These are phyloP conservation scores for Aphanoascus verrucosus DNA, from an alignment of 2,329 filamentous ascomycete species.

Conservation along the genomic window DNA sequence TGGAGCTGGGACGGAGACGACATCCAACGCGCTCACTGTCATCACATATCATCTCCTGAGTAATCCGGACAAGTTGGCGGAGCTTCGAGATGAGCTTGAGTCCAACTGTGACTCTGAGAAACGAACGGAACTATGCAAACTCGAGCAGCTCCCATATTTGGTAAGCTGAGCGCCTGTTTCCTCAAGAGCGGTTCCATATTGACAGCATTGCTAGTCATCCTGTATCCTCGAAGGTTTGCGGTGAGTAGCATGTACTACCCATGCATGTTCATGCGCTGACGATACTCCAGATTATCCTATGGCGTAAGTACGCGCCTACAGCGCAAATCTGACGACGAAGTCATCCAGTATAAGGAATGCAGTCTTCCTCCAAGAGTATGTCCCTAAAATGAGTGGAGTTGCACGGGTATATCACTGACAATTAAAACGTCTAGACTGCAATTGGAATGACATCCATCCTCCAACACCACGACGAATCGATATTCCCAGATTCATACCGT, in stretches of 20 bases:
- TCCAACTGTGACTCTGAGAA: neutral
- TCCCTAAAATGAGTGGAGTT: neutral
- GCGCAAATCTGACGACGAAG: constrained; percentile 14
- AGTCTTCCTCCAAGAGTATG: constrained; percentile 18
- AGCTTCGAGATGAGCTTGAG: constrained; percentile 10
- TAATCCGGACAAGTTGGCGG: constrained; percentile 9
- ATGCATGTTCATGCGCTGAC: neutral
- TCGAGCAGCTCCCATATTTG: constrained; percentile 15
- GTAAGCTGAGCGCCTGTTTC: constrained; percentile 9
- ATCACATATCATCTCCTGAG: constrained; percentile 13
- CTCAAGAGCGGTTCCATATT: neutral
- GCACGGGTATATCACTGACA: neutral
- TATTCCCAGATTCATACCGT: constrained; percentile 19
- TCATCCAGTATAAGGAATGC: constrained; percentile 15
- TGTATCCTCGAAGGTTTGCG: constrained; percentile 16
- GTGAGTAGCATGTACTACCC: constrained; percentile 5
- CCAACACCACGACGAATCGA: constrained; percentile 18
- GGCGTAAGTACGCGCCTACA: constrained; percentile 17
- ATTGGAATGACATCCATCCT: constrained; percentile 19
- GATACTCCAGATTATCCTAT: constrained; percentile 15
- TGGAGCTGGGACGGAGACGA: constrained; percentile 30
- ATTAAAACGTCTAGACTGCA: constrained; percentile 12
- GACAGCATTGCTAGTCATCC: constrained; percentile 13
- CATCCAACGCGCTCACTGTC: constrained; percentile 22
- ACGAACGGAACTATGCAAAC: constrained; percentile 4